Evolutionary conservation across 2,329 filamentous ascomycete genomes (phyloP), one percentile per base, ranked within the genome.

Genomic region (Fusarium denticulatum): DNA sequence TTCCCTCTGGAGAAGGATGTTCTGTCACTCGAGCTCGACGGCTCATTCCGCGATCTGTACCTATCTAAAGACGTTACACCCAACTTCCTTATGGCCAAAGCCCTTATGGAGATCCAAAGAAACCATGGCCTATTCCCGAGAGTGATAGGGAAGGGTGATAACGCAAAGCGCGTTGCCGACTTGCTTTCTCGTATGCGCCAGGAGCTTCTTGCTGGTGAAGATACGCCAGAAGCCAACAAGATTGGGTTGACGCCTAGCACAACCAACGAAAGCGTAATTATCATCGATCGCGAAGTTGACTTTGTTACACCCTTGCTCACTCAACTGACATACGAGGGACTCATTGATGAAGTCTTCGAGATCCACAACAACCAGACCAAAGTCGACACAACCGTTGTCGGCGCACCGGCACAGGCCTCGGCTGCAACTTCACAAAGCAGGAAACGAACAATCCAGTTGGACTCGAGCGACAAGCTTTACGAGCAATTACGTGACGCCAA

Each of bases 251-350:
- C 94, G 16, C 96, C 96, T 18, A 98, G 96, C 81, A 93, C 93
- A 16, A 92, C 91, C 12, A 93, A 95, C 53, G 96, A 99, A 81
- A 97, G 93, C 79, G 86, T 98, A 67, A 95, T 99, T 77, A 93
- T 99, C 69, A 95, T 99, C 62, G 96, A 99, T 82, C 93, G 96
- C 56, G 95, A 98, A 80, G 93, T 97, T 62, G 96, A 99, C 81
- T 95, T 96, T 78, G 94, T 96, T 22, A 98, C 96, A 2, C 92
- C 93, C 1, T 87, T 99, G 22, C 91, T 99, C 60, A 98, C 96
- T 1, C 96, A 99, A 81, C 86, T 99, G 70, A 99, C 96, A 4
- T 99, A 99, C 79, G 96, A 99, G 83, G 96, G 96, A 7, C 86
- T 99, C 32, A 92, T 99, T 60, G 97, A 99, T 79, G 96, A 99